These are phyloP conservation scores for Bathelium albidoporum DNA, from an alignment of 495 filamentous ascomycete species.

Conservation along the genomic window DNA sequence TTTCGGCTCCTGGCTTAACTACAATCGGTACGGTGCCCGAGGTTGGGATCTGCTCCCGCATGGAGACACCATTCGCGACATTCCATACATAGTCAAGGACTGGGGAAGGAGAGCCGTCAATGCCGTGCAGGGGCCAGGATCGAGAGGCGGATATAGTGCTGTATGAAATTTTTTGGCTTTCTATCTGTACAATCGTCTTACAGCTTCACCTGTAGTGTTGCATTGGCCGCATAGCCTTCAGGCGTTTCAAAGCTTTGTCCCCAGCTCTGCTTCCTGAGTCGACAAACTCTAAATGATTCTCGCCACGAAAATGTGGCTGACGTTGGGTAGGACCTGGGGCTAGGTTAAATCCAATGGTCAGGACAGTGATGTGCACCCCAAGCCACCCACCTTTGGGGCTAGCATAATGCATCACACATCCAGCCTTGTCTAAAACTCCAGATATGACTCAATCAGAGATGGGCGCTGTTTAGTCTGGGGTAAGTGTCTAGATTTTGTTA, in stretches of 20 bases:
- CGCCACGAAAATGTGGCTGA: background rate
- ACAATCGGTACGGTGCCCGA: constrained; percentile 87
- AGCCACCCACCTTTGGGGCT: no score
- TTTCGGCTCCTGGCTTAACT: constrained; percentile 97
- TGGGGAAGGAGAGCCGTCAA: constrained; percentile 69
- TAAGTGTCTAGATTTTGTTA: no score
- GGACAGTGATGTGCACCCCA: background rate
- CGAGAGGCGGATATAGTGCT: constrained; percentile 85
- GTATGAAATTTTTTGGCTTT: constrained; percentile 50
- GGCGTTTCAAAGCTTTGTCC: background rate
- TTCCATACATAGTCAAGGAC: constrained; percentile 88
- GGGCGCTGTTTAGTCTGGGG: no score
- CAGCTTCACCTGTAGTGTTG: background rate
- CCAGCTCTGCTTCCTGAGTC: background rate
- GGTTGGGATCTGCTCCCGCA: constrained; percentile 95
- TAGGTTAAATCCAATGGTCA: background rate
- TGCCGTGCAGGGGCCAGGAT: constrained; percentile 68
- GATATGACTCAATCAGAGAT: no score
- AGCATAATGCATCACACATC: no score
- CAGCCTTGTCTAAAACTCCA: no score
- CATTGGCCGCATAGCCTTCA: background rate
- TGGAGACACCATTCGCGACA: constrained; percentile 79
- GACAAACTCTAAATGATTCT: background rate
- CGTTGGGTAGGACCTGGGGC: background rate
- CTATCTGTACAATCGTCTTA: background rate